Conservation (phyloP, 768 basidiomycete species). For the Phanerochaete carnosa region DNA sequence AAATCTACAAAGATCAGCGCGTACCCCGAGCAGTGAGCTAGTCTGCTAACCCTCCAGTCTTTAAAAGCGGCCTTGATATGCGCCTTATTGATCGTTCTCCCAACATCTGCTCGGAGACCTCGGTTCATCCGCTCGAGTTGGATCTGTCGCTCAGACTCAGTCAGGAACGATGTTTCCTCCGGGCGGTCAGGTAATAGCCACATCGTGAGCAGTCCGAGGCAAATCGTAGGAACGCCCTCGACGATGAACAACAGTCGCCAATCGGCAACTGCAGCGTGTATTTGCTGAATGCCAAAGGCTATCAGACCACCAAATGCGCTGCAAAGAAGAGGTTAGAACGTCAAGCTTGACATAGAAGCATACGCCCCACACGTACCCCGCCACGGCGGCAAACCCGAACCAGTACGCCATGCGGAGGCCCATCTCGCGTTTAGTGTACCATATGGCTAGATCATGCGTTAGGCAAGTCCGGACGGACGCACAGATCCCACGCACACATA, state of each 20-base stretch:
- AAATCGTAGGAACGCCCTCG: slow-evolving; percentile 67
- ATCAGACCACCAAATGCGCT: slow-evolving; percentile 78
- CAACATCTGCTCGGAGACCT: slow-evolving; percentile 61
- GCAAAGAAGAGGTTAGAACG: background rate
- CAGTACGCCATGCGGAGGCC: slow-evolving; percentile 76
- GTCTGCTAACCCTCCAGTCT: slow-evolving; percentile 52
- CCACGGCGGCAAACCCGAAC: slow-evolving; percentile 83
- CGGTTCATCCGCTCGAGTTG: slow-evolving; percentile 68
- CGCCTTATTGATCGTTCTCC: slow-evolving; percentile 61
- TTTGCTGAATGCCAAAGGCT: slow-evolving; percentile 75
- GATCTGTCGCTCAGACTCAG: slow-evolving; percentile 47
- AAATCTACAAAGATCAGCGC: slow-evolving; percentile 37
- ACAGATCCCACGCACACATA: slow-evolving; percentile 49
- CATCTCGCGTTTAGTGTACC: slow-evolving; percentile 73
- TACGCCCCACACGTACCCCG: slow-evolving; percentile 37
- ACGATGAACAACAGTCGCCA: slow-evolving; percentile 73
- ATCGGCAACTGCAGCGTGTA: slow-evolving; percentile 41
- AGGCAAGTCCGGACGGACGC: background rate
- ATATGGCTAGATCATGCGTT: slow-evolving; percentile 49
- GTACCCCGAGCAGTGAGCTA: background rate
- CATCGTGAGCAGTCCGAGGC: slow-evolving; percentile 56
- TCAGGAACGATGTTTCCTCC: slow-evolving; percentile 62
- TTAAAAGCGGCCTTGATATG: slow-evolving; percentile 60
- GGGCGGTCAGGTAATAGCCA: slow-evolving; percentile 67
- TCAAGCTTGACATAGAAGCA: background rate